These are phyloP conservation scores for Anthracocystis walkeri DNA, from an alignment of 1,284 basidiomycete genomes.

Conservation along the genomic window DNA sequence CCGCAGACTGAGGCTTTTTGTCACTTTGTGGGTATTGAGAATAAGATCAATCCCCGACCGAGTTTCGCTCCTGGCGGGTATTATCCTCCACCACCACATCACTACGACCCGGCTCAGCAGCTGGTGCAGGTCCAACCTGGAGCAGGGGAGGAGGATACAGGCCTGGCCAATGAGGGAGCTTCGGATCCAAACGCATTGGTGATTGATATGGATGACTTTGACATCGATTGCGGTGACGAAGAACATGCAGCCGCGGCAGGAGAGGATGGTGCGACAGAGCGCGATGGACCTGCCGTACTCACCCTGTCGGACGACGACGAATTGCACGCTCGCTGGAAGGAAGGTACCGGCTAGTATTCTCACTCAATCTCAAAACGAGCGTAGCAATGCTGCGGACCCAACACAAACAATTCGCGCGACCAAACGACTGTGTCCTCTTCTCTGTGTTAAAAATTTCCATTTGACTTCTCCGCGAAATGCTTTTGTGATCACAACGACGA, in stretches of 20 bases:
- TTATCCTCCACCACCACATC: constrained; percentile 2
- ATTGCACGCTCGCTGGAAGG: constrained; percentile 47
- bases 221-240: constrained; percentile 2
- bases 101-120: not conserved
- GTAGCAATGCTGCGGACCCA: not conserved
- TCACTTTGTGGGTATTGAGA: constrained; percentile 80
- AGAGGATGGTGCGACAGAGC: not conserved
- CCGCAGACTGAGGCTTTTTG: constrained; percentile 91
- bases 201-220: constrained; percentile 43
- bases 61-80: not conserved
- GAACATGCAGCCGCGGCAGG: not conserved
- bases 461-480: not conserved
- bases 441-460: not conserved
- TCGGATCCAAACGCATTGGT: constrained; percentile 39
- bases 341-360: constrained; percentile 40
- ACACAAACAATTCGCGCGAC: not conserved
- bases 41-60: constrained; percentile 70
- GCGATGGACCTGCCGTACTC: not conserved
- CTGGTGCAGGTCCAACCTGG: not conserved
- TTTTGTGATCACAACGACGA: not conserved
- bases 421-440: not conserved
- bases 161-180: not conserved
- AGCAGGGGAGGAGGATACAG: not conserved
- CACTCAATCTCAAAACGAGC: not conserved
- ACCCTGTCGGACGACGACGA: constrained; percentile 40